Base-by-base conservation (phyloP, 2,329 filamentous ascomycete genomes). In the Trichoderma koningiopsis region DNA sequence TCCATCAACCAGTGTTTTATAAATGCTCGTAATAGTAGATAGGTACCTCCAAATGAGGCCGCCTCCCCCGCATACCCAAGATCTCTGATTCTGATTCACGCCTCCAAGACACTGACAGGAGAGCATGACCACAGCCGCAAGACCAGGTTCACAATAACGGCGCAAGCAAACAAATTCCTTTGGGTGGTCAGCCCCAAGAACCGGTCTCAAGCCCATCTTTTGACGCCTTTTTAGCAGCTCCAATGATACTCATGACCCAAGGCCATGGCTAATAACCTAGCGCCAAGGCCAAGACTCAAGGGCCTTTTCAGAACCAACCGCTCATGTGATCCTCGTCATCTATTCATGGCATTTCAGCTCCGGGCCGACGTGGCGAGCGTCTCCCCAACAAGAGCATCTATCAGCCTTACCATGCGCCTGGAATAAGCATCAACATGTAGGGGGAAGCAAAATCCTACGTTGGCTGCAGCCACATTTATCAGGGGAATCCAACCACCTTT, bases 91-190 rank as follows among this genome's bases (percentile, higher is more conserved):
- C 10, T 33, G 33, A 33, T 33, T 33, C 33, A 19, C 40, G 29
- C 58, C 55, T 27, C 27, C 62, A 43, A 40, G 47, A n/a, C 49
- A 56, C 35, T 22, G 55, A 55, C 31, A 29, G 55, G 52, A 66
- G 55, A 31, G 63, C 55, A 66, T 58, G 63, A 58, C 63, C 63
- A 37, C 40, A 58, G 55, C 63, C 43, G n/a, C 63, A 40, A 47
- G 24, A 29, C 37, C 35, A 24, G 63, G 14, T 16, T 58, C 33
- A 53, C 47, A 64, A 64, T 55, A 64, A 29, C 58, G 53, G 63
- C 47, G 33, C 33, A 55, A 35, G 62, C 62, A 65, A 27, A 4
- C 27, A 27, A 27, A 16, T 33, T 52, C 37, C 35, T 19, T 33
- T 37, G 40, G 52, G 40, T 59, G 63, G 63, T 66, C 63, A 58